Conservation (phyloP, 306 rosid species). For the Fragaria vesca region DNA sequence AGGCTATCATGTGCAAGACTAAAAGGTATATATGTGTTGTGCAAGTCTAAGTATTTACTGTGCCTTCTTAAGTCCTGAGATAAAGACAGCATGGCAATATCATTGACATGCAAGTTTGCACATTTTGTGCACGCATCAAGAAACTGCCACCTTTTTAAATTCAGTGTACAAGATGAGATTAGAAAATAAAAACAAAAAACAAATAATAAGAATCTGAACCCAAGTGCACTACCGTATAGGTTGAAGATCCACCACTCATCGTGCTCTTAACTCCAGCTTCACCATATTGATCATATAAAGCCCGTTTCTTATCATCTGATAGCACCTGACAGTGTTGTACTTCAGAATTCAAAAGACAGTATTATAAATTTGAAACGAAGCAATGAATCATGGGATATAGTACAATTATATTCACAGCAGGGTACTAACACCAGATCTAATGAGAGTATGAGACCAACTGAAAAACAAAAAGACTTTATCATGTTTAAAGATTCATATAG, state of each 20-base stretch:
- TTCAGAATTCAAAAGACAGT: conserved; percentile 65
- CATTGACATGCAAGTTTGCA: conserved; percentile 9
- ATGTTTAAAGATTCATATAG: not conserved
- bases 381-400: conserved; percentile 9
- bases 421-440: not conserved
- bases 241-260: conserved; percentile 84
- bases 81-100: not conserved
- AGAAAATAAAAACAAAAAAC: not conserved
- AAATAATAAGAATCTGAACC: conserved; percentile 6
- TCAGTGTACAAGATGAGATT: conserved; percentile 7
- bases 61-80: not conserved
- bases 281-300: conserved; percentile 93
- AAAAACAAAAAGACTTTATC: not conserved
- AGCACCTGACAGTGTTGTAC: conserved; percentile 84
- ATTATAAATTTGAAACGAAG: conserved; percentile 32
- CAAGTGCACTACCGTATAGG: conserved; percentile 68
- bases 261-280: conserved; percentile 94
- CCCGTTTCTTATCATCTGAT: conserved; percentile 97
- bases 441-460: not conserved
- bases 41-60: not conserved
- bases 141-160: conserved; percentile 2
- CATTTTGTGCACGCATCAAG: conserved; percentile 19
- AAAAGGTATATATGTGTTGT: not conserved
- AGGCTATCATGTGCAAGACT: not conserved
- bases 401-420: not conserved